Percentiles rank a stretch among this genome's conserved stretches.
Conservation (phyloP, 352 stramenopile species). For the Phytophthora pluvialis region DNA sequence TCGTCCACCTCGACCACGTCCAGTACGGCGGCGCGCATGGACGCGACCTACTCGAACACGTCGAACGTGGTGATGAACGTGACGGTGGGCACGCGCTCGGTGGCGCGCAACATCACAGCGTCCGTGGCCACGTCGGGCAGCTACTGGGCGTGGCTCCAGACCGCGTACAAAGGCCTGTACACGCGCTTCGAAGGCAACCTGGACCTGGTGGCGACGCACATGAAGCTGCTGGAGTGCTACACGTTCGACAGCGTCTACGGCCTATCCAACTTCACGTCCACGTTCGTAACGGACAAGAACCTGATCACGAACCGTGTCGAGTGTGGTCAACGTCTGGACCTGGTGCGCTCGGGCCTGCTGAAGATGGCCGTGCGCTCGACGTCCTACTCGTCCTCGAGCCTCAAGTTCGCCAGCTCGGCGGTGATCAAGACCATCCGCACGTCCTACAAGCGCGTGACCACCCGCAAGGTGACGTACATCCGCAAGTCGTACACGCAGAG, state of each 20-base stretch:
- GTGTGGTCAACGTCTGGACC: conserved; percentile 60
- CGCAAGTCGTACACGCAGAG: conserved; percentile 45
- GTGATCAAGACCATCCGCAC: conserved; percentile 51
- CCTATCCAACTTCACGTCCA: conserved; percentile 50
- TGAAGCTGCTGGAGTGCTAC: conserved; percentile 69
- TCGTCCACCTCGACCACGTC: conserved; percentile 33
- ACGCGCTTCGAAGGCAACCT: conserved; percentile 68
- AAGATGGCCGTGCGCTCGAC: conserved; percentile 49
- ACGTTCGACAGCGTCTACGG: conserved; percentile 64
- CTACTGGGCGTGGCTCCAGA: conserved; percentile 73
- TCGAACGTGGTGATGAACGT: conserved; percentile 49
- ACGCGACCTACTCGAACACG: conserved; percentile 45
- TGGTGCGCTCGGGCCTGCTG: conserved; percentile 51
- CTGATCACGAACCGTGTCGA: conserved; percentile 52
- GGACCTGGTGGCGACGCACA: conserved; percentile 61
- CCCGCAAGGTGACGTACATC: conserved; percentile 41
- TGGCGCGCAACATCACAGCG: conserved; percentile 47
- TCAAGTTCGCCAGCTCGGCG: conserved; percentile 53
- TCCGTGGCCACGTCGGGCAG: conserved; percentile 56
- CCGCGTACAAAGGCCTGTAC: conserved; percentile 61
- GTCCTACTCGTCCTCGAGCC: conserved; percentile 49
- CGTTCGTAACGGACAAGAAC: conserved; percentile 63
- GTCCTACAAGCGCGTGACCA: conserved; percentile 47
- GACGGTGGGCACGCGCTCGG: conserved; percentile 43
- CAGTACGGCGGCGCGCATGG: conserved; percentile 25